A percentile compares a stretch with the other conserved stretches of the same genome.
Conservation (phyloP, 495 filamentous ascomycete genomes). For the Penicillium ochrochloron region DNA sequence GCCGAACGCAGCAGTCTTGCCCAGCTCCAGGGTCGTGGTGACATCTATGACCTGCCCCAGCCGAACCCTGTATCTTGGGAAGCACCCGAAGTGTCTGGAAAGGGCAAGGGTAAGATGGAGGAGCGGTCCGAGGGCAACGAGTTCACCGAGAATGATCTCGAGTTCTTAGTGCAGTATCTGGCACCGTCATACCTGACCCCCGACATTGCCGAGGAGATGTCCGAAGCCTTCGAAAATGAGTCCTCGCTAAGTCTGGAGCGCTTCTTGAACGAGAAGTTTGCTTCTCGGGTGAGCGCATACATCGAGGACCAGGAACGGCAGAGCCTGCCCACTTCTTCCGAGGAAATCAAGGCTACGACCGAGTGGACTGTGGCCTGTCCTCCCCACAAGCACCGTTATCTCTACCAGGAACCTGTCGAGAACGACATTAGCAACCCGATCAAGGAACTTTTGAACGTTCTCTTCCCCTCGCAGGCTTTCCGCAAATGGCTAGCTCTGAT, state of each 20-base stretch:
- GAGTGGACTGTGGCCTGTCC: conserved; percentile 80
- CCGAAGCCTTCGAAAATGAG: conserved; percentile 76
- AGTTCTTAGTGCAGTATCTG: conserved; percentile 88
- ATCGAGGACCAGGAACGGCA: conserved; percentile 67
- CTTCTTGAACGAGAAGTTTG: conserved; percentile 79
- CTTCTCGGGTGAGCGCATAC: conserved; percentile 66
- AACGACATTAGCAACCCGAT: conserved; percentile 59
- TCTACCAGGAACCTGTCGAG: conserved; percentile 68
- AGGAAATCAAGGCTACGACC: conserved; percentile 61
- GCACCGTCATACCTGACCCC: conserved; percentile 91
- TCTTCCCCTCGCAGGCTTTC: conserved; percentile 88
- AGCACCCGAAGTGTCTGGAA: conserved; percentile 36
- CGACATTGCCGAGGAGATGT: conserved; percentile 83
- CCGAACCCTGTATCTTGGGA: conserved; percentile 55
- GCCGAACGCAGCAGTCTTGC: conserved; percentile 86
- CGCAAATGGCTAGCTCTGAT: conserved; percentile 83
- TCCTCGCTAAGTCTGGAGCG: conserved; percentile 78
- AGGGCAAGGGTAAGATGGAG: conserved; percentile 52
- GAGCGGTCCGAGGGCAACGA: conserved; percentile 50
- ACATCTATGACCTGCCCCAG: conserved; percentile 82
- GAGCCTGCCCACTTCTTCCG: conserved; percentile 44
- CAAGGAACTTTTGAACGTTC: conserved; percentile 72
- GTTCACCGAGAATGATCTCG: conserved; percentile 75
- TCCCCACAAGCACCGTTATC: conserved; percentile 92
- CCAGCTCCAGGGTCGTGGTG: conserved; percentile 89